Base-by-base conservation (phyloP, 164 flowering plant species). In the Kalanchoe fedtschenkoi region DNA sequence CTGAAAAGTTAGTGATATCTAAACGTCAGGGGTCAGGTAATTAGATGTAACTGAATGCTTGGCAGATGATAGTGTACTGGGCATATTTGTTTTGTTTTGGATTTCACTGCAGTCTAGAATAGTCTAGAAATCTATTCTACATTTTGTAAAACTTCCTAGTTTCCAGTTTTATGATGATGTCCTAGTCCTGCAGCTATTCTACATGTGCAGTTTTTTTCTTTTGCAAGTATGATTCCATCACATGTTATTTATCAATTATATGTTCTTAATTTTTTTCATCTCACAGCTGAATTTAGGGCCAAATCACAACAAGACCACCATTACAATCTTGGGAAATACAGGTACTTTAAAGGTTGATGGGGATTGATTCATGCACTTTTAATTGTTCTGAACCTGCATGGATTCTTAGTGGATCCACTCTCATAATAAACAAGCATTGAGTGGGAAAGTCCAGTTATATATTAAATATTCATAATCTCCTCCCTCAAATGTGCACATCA, bases 281-380 rank as follows among this genome's bases (percentile, higher is more conserved):
- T 13, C 78, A 80, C 88, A 77, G 77, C 69, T 88, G 76, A 81
- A 80, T 72, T 69, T 88, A 72, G 78, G 87, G 9, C 77, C 74
- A 28, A 74, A 66, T 65, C 79, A 76, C 37, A 81, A 78, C 81
- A 80, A 61, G 70, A 81, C 83, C 53, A 44, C 63, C 66, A 71
- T 91, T 68, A 81, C 85, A 30, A 62, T 91, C 55, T 60, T 83
- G 65, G 97, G 97, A 11, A 91, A 91, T 63, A 85, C 93, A 70
- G 90, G 95, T 85, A 73, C 41, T 35, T 32, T 15, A 60, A 51
- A 24, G 32, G 32, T 1, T 51, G 32, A 37, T 15, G 5, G 8
- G 11, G 10, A 11, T 10, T 11, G 7, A 51, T 26, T 26, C 21
- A 19, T n/a, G 51, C 6, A n/a, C 13, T 51, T 24, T 51, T 11